Evolutionary conservation across 805 yeast genomes (phyloP).

Genomic region (Zygotorulaspora chibaensis): DNA sequence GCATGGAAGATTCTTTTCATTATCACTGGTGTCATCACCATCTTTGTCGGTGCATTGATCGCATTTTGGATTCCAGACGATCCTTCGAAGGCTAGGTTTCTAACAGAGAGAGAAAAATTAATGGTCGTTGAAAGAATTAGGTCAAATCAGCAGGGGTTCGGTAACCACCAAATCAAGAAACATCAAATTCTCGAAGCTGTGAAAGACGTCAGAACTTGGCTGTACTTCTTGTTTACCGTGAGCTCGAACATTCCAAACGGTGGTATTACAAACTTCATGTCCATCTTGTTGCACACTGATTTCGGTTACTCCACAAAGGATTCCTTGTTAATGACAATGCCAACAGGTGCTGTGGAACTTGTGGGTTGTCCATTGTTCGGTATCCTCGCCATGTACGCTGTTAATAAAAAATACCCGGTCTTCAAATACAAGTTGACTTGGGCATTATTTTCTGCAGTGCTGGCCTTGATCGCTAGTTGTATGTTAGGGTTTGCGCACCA

Average conservation of each 20-base stretch:
- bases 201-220: conserved; percentile 47
- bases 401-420: conserved; percentile 13
- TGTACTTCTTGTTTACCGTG: conserved; percentile 40
- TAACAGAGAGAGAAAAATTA: conserved; percentile 43
- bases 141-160: conserved; percentile 54
- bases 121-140: conserved; percentile 51
- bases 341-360: conserved; percentile 45
- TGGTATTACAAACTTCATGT: conserved; percentile 48
- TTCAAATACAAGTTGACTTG: conserved; percentile 29
- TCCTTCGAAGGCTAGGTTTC: conserved; percentile 49
- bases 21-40: conserved; percentile 55
- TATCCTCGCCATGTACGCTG: conserved; percentile 22
- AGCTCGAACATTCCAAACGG: conserved; percentile 49
- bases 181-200: conserved; percentile 51
- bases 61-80: conserved; percentile 51
- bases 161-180: conserved; percentile 50
- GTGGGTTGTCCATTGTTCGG: conserved; percentile 37
- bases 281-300: conserved; percentile 41
- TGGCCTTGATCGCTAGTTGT: conserved; percentile 36
- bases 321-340: conserved; percentile 43
- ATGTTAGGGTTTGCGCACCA: conserved; percentile 42
- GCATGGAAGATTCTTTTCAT: conserved; percentile 62
- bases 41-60: conserved; percentile 46
- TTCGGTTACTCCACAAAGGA: conserved; percentile 41
- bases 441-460: conserved; percentile 33